Evolutionary conservation across 176 grass and related monocot species (phyloP).

Genomic region (Metroxylon sagu): DNA sequence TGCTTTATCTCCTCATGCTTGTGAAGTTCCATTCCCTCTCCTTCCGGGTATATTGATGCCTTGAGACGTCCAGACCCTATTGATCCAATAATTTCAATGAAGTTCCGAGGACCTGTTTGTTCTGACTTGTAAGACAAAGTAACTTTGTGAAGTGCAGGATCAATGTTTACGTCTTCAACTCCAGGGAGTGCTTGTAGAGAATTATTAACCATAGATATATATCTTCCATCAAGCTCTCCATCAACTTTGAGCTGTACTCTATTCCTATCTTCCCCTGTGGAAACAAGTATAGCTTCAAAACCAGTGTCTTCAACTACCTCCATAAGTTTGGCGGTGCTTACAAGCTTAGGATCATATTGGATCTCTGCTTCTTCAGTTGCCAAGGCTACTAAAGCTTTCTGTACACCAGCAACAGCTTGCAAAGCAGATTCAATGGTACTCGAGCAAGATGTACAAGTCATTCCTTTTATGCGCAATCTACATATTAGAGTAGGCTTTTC

Average conservation of each 20-base stretch:
- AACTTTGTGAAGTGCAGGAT: conserved; percentile 51
- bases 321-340: conserved; percentile 38
- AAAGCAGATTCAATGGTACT: conserved; percentile 58
- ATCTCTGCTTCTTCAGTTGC: conserved; percentile 93
- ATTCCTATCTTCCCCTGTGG: conserved; percentile 73
- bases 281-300: conserved; percentile 61
- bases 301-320: conserved; percentile 59
- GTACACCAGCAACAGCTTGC: conserved; percentile 56
- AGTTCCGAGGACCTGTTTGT: conserved; percentile 71
- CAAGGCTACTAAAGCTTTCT: conserved; percentile 71
- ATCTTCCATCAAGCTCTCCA: conserved; percentile 38
- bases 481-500: conserved; percentile 65
- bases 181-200: conserved; percentile 78
- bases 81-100: conserved; percentile 78
- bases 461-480: conserved; percentile 84
- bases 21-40: conserved; percentile 54
- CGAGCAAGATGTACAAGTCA: conserved; percentile 82
- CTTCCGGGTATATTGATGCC: conserved; percentile 77
- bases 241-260: conserved; percentile 74
- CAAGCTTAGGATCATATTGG: conserved; percentile 45
- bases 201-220: conserved; percentile 40
- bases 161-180: conserved; percentile 49
- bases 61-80: conserved; percentile 35
- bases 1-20: conserved; percentile 64
- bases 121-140: conserved; percentile 80